Evolutionary conservation across 2,329 filamentous ascomycete species (phyloP).

Genomic region (Cordyceps pruinosa): DNA sequence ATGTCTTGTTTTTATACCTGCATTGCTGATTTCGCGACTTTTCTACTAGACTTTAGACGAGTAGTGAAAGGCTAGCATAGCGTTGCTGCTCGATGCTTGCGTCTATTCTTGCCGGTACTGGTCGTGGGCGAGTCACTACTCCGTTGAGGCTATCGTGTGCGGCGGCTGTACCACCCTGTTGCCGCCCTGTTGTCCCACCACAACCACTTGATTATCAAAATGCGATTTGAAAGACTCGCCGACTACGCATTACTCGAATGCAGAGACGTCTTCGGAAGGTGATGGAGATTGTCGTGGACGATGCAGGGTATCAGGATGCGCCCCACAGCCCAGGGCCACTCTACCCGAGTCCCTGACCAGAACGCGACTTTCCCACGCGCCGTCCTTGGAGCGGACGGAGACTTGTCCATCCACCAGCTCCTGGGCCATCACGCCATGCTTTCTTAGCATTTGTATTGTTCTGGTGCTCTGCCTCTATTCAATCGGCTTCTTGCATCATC

Average conservation of each 20-base stretch:
- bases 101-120: too few species aligned
- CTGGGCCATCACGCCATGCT: neutral
- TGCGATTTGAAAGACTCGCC: too few species aligned
- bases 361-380: slow-evolving; percentile 8
- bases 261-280: neutral
- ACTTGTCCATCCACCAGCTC: neutral
- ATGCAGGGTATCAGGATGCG: neutral
- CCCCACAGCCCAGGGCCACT: slow-evolving; percentile 2
- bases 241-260: too few species aligned
- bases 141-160: too few species aligned
- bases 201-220: too few species aligned
- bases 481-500: neutral
- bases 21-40: too few species aligned
- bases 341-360: slow-evolving; percentile 7
- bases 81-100: too few species aligned
- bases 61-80: too few species aligned
- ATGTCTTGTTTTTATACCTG: too few species aligned
- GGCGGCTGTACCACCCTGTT: too few species aligned
- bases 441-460: neutral
- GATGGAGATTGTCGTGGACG: neutral
- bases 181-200: neutral
- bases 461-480: neutral
- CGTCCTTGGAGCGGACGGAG: slow-evolving; percentile 2
- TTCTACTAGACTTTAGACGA: too few species aligned
- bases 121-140: too few species aligned